A percentile compares a stretch with the other conserved stretches of the same genome.
phyloP scores from a whole-genome alignment of 768 basidiomycete genomes.

The Crucibulum laeve region DNA sequence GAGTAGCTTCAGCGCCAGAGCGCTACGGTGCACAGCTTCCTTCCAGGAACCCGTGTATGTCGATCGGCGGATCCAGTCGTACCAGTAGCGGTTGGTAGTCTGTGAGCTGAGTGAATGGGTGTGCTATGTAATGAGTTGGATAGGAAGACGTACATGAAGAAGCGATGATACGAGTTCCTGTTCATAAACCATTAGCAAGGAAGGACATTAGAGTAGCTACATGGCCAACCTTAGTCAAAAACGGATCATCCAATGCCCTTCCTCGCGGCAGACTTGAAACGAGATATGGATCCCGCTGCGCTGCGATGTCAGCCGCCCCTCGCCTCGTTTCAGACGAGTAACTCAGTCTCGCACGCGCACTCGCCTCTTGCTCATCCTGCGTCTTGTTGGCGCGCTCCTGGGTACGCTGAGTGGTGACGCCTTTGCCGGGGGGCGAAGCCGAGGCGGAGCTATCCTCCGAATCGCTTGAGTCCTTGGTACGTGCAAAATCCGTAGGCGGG shows the following conservation, averaged over 20 bases:
- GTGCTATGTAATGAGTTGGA: background rate
- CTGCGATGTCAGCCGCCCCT: background rate
- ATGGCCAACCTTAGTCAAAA: constrained; percentile 50
- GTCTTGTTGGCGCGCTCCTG: background rate
- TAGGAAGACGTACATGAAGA: constrained; percentile 40
- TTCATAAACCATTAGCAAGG: background rate
- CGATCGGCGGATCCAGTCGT: constrained; percentile 81
- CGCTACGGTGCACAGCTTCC: constrained; percentile 89
- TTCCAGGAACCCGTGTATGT: constrained; percentile 95
- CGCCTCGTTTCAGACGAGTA: background rate
- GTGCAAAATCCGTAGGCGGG: constrained; percentile 33
- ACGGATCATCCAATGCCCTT: constrained; percentile 58
- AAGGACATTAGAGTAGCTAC: background rate
- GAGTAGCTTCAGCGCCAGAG: constrained; percentile 88
- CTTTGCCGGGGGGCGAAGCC: background rate
- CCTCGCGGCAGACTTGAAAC: constrained; percentile 34
- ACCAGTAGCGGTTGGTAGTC: constrained; percentile 84
- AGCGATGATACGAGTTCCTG: constrained; percentile 56
- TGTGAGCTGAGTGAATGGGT: constrained; percentile 5
- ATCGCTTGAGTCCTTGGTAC: background rate
- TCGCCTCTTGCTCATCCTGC: constrained; percentile 1
- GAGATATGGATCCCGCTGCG: constrained; percentile 2
- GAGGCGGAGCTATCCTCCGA: background rate
- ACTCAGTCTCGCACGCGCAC: constrained; percentile 1
- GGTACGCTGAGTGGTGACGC: background rate